Base-by-base conservation (phyloP, 345 rosid genomes). In the Reutealis trisperma region DNA sequence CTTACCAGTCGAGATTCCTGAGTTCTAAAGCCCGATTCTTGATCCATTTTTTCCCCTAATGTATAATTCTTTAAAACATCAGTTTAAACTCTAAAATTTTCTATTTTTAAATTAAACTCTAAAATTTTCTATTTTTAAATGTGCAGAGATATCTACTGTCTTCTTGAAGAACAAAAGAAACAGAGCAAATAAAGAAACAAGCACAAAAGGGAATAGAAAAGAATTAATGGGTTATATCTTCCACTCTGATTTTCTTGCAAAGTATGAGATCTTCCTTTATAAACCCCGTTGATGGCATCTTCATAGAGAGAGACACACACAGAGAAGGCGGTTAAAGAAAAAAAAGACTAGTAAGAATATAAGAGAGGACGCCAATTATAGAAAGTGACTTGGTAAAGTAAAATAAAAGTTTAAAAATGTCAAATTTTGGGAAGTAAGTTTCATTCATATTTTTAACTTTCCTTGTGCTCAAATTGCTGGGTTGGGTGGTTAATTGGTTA, bases 1-100 rank as follows among this genome's bases (percentile, higher is more conserved):
- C 62, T 68, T 67, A 83, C 86, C 75, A 74, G 81, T 10, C 83
- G 72, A 61, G 81, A 73, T 41, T 65, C 73, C 78, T 72, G 57
- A 70, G 74, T 60, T 5, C 15, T 18, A 21, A 70, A 80, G 74
- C 70, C 69, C 54, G 77, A 75, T 74, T 77, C 83, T 16, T 71
- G 63, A 57, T 70, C 79, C 86, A 83, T 80, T 42, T 41, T 4
- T 63, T 25, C 3, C 49, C 25, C 14, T 9, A 8, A 22, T 7
- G 5, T 64, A 4, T 2, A 30, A 30, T 7, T 25, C 34, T 22
- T 24, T 24, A 60, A 60, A 60, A 60, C 15, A 24, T 24, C 32
- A 60, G 12, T 7, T 22, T 0, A 60, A 60, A 60, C 32, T 60
- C 11, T 10, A 60, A 60, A 60, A 11, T 2, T 14, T 54, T 16